Conservation (phyloP, 1,284 basidiomycete genomes). For the Austroboletus olivaceoglutinosus region DNA sequence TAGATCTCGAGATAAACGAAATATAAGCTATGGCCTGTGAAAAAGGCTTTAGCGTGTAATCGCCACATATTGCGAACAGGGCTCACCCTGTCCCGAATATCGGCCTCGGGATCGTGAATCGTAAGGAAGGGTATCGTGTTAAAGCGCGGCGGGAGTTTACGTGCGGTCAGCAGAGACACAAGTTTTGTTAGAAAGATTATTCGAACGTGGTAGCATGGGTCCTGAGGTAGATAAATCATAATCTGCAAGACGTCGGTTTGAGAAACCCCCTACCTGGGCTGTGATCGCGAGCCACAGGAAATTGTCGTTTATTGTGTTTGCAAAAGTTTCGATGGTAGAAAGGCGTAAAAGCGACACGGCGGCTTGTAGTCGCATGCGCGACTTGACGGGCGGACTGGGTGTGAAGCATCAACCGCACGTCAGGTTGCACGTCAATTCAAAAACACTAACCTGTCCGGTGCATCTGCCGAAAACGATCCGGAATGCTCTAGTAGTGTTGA, state of each 20-base stretch:
- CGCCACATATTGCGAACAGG: not conserved
- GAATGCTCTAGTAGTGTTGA: conserved; percentile 62
- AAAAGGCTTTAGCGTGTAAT: not conserved
- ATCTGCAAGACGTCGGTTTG: not conserved
- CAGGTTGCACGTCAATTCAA: not conserved
- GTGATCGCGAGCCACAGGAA: conserved; percentile 74
- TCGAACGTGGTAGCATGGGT: conserved; percentile 87
- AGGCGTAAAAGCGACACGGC: conserved; percentile 82
- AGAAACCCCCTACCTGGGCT: conserved; percentile 58
- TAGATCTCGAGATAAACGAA: conserved; percentile 42
- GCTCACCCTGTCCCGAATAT: conserved; percentile 63
- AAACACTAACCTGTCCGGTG: conserved; percentile 61
- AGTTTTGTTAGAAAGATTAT: conserved; percentile 77
- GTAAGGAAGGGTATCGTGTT: conserved; percentile 86
- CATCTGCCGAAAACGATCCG: conserved; percentile 62
- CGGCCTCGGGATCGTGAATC: conserved; percentile 88
- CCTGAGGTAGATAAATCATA: conserved; percentile 45
- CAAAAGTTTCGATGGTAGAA: conserved; percentile 61
- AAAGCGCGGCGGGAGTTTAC: conserved; percentile 70
- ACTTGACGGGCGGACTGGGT: conserved; percentile 55
- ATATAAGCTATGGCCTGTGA: conserved; percentile 62
- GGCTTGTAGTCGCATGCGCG: conserved; percentile 79
- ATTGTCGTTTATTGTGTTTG: conserved; percentile 56
- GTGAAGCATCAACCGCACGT: conserved; percentile 10
- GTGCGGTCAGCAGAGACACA: conserved; percentile 54